These are phyloP conservation scores for Lasiodiplodia gonubiensis DNA, from an alignment of 2,329 filamentous ascomycete genomes.

Conservation along the genomic window DNA sequence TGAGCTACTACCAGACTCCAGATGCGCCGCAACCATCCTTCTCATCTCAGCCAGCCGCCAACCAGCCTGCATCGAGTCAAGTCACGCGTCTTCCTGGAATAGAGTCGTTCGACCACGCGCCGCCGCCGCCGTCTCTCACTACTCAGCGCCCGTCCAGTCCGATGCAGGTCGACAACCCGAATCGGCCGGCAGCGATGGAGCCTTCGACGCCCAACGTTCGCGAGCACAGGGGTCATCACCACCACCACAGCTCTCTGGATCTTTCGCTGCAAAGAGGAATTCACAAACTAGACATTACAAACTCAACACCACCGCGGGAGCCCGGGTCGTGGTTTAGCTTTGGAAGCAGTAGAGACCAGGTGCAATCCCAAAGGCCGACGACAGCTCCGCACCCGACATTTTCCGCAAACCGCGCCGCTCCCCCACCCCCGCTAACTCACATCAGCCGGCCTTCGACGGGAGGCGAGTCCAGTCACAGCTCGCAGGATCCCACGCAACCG, in stretches of 20 bases:
- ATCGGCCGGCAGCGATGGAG: conserved; percentile 49
- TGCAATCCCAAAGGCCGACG: conserved; percentile 36
- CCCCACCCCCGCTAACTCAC: conserved; percentile 32
- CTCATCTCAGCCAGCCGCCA: conserved; percentile 39
- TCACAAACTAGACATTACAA: conserved; percentile 68
- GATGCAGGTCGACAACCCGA: conserved; percentile 72
- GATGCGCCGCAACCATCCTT: conserved; percentile 64
- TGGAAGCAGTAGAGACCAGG: conserved; percentile 35
- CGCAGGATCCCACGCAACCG: conserved; percentile 41
- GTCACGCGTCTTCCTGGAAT: conserved; percentile 82
- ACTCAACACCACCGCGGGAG: conserved; percentile 46
- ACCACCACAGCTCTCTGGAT: conserved; percentile 61
- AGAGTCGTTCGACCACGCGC: conserved; percentile 84
- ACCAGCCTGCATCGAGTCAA: conserved; percentile 61
- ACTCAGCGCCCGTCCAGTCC: conserved; percentile 72
- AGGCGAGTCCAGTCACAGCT: conserved; percentile 45
- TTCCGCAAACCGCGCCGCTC: conserved; percentile 35
- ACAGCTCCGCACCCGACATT: conserved; percentile 46
- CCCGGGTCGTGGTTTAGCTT: conserved; percentile 41
- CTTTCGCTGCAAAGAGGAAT: conserved; percentile 69
- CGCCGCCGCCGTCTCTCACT: conserved; percentile 66
- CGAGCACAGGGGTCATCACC: conserved; percentile 32
- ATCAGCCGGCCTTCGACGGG: conserved; percentile 36
- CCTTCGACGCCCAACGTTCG: conserved; percentile 37
- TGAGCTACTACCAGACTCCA: conserved; percentile 77